Conservation (phyloP, 2,329 filamentous ascomycete genomes). For the Corynespora cassiicola region DNA sequence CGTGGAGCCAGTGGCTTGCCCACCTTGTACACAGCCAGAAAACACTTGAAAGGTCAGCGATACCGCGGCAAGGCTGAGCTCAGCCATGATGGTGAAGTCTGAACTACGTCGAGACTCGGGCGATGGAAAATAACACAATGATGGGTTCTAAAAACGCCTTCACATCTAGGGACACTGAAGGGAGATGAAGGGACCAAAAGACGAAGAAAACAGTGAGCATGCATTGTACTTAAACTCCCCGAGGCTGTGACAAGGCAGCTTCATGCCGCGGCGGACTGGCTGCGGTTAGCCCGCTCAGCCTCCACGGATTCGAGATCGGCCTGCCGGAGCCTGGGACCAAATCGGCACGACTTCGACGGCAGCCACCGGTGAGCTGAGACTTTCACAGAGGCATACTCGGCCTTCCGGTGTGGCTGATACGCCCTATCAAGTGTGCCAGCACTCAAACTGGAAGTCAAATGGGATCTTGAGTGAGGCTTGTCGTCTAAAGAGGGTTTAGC, state of each 20-base stretch:
- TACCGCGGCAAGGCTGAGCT: conserved; percentile 31
- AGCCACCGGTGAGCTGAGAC: conserved; percentile 11
- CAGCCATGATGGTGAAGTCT: conserved; percentile 22
- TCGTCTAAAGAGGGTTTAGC: too few species aligned
- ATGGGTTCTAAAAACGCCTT: too few species aligned
- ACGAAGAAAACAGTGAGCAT: conserved; percentile 2
- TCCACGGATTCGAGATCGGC: conserved; percentile 25
- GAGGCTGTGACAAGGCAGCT: conserved; percentile 23
- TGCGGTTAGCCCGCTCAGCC: conserved; percentile 34
- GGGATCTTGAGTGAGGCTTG: too few species aligned
- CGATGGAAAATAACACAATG: not conserved
- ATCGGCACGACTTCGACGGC: not conserved
- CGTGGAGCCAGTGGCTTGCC: not conserved
- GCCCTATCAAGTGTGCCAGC: too few species aligned
- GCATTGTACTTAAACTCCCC: conserved; percentile 19
- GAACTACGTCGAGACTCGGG: not conserved
- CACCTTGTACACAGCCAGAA: conserved; percentile 45
- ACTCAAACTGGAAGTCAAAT: too few species aligned
- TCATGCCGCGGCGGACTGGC: conserved; percentile 13
- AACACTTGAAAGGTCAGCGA: conserved; percentile 45
- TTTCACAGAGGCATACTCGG: too few species aligned
- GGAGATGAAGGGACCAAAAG: conserved; percentile 3
- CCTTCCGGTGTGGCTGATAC: too few species aligned
- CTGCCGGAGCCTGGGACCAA: conserved; percentile 26
- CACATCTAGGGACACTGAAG: too few species aligned